phyloP scores from a whole-genome alignment of 2,329 filamentous ascomycete genomes.

The Arthrobotrys sphaeroides region DNA sequence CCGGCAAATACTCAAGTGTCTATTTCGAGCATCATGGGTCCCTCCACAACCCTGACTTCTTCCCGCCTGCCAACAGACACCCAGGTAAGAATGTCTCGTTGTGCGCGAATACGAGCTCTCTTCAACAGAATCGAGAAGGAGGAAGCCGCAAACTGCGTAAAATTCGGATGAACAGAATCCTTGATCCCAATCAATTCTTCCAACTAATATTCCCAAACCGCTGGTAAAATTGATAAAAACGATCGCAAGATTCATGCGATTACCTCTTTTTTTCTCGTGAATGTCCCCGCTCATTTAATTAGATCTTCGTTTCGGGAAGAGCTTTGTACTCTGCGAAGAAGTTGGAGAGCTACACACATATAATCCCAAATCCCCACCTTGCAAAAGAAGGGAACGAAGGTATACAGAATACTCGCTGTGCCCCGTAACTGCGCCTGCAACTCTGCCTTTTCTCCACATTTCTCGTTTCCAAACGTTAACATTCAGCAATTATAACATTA shows the following conservation, averaged over 20 bases:
- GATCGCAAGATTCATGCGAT: slow-evolving; percentile 11
- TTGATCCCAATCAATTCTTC: neutral
- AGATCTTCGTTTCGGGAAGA: slow-evolving; percentile 26
- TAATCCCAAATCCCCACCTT: neutral
- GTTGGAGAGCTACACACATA: neutral
- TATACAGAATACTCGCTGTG: neutral
- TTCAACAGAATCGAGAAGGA: slow-evolving; percentile 40
- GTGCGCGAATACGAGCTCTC: slow-evolving; percentile 15
- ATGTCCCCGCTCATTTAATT: slow-evolving; percentile 19
- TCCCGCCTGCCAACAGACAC: slow-evolving; percentile 5
- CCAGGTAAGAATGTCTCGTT: slow-evolving; percentile 4
- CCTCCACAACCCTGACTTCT: too few species aligned
- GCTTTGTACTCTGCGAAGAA: slow-evolving; percentile 1
- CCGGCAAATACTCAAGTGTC: neutral
- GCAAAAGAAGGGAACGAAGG: neutral
- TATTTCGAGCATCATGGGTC: neutral
- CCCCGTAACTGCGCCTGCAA: neutral
- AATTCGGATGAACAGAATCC: slow-evolving; percentile 19
- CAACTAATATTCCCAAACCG: slow-evolving; percentile 12
- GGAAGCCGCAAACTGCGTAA: neutral
- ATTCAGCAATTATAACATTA: neutral
- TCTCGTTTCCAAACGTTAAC: too few species aligned
- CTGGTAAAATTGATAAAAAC: slow-evolving; percentile 7
- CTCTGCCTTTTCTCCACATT: neutral
- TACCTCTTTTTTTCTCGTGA: neutral